These are phyloP conservation scores for Vanrija sp. DNA, from an alignment of 1,284 basidiomycete species.

Conservation along the genomic window DNA sequence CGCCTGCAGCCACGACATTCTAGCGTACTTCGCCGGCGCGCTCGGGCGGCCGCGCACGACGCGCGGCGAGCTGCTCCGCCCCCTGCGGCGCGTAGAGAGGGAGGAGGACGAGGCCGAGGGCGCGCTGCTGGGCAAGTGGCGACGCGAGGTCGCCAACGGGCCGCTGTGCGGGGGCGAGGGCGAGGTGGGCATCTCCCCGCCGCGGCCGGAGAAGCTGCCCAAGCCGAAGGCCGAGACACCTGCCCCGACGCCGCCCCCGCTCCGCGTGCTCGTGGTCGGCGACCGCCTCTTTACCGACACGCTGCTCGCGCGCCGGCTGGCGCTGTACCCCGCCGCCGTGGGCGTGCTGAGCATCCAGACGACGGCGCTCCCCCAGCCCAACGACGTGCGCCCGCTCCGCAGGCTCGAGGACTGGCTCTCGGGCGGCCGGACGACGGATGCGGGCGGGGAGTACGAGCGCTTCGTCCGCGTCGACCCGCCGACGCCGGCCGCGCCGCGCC, in stretches of 20 bases:
- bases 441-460: constrained; percentile 11
- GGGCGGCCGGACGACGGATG: constrained; percentile 6
- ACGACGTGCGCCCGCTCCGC: constrained; percentile 41
- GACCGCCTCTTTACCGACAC: constrained; percentile 90
- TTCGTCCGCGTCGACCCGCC: background rate
- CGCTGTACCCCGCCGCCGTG: constrained; percentile 23
- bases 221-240: background rate
- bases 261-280: constrained; percentile 69
- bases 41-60: constrained; percentile 20
- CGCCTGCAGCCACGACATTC: constrained; percentile 65
- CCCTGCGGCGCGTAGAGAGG: background rate
- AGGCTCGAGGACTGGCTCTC: constrained; percentile 38
- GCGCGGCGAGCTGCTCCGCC: background rate
- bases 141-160: constrained; percentile 24
- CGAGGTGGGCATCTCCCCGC: background rate
- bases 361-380: constrained; percentile 35
- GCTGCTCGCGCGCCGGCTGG: constrained; percentile 70
- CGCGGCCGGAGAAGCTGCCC: background rate
- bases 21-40: constrained; percentile 55
- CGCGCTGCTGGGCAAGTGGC: constrained; percentile 23
- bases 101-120: constrained; percentile 26
- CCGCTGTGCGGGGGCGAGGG: constrained; percentile 32
- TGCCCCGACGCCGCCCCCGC: constrained; percentile 33
- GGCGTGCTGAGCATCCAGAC: constrained; percentile 30
- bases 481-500: background rate